These are phyloP conservation scores for Sphaerulina musiva DNA, from an alignment of 2,329 filamentous ascomycete genomes.

Conservation along the genomic window DNA sequence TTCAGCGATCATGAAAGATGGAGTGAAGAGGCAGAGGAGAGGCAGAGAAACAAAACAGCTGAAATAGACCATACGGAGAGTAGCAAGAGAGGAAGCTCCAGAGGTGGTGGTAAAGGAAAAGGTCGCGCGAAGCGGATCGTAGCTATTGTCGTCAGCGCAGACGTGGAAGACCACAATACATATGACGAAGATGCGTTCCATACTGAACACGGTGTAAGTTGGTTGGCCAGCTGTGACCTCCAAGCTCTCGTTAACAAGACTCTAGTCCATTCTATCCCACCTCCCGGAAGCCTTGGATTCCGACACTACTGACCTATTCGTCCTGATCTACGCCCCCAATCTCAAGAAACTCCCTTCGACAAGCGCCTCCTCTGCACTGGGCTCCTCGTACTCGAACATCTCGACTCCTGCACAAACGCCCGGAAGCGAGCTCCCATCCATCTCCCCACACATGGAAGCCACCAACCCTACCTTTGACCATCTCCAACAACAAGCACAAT, in stretches of 20 bases:
- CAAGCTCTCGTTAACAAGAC: constrained; percentile 20
- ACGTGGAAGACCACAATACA: constrained; percentile 51
- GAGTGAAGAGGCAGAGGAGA: constrained; percentile 80
- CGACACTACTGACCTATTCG: constrained; percentile 67
- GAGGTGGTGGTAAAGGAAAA: constrained; percentile 23
- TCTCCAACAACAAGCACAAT: constrained; percentile 70
- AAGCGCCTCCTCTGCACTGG: constrained; percentile 54
- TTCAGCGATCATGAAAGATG: constrained; percentile 73
- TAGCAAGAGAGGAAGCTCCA: constrained; percentile 13
- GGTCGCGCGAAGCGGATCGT: constrained; percentile 57
- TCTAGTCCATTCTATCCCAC: constrained; percentile 67
- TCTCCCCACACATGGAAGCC: constrained; percentile 39
- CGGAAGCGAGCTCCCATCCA: constrained; percentile 49
- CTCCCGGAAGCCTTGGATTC: constrained; percentile 73
- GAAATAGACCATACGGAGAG: constrained; percentile 16
- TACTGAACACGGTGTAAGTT: constrained; percentile 74
- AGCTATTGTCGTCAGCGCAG: constrained; percentile 82
- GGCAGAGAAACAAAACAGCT: constrained; percentile 33
- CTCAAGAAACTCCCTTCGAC: constrained; percentile 44
- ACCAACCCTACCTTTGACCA: constrained; percentile 56
- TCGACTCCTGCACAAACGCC: constrained; percentile 57
- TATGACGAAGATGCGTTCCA: constrained; percentile 49
- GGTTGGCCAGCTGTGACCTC: neutral
- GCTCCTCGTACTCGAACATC: constrained; percentile 86
- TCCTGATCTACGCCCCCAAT: constrained; percentile 81